These are phyloP conservation scores for Paspalum vaginatum DNA, from an alignment of 176 grass and related monocot species.

Conservation along the genomic window DNA sequence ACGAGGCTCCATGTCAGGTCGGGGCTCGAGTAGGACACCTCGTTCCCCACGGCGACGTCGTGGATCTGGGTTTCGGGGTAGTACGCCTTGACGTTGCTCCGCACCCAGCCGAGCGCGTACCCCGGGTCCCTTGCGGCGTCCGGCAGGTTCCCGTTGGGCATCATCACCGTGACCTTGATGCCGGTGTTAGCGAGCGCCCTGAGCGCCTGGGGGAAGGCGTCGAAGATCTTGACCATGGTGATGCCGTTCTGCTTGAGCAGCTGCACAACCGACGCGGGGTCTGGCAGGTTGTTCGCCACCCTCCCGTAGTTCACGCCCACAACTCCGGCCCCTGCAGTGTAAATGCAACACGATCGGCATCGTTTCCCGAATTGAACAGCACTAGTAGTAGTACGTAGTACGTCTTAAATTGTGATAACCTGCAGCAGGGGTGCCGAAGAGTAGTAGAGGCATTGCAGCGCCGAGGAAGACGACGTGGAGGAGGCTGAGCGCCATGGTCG, in stretches of 20 bases:
- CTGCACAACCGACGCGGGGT: slow-evolving; percentile 39
- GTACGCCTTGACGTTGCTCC: slow-evolving; percentile 45
- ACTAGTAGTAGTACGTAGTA: too few relatives aligned
- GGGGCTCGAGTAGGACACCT: too few relatives aligned
- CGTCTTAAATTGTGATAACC: slow-evolving; percentile 9
- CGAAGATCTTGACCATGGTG: slow-evolving; percentile 61
- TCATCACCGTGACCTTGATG: slow-evolving; percentile 57
- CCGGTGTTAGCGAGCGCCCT: slow-evolving; percentile 40
- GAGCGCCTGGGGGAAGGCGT: slow-evolving; percentile 46
- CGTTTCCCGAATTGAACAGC: neutral
- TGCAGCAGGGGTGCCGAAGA: neutral
- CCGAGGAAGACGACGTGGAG: neutral
- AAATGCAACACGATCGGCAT: too few relatives aligned
- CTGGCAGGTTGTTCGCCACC: slow-evolving; percentile 55
- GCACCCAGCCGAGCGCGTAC: too few relatives aligned
- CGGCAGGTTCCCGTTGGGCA: too few relatives aligned
- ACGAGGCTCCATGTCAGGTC: neutral
- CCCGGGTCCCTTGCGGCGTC: too few relatives aligned
- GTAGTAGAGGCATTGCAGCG: neutral
- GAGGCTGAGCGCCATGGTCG: neutral
- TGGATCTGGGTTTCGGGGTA: slow-evolving; percentile 50
- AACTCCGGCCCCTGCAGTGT: neutral
- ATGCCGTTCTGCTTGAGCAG: slow-evolving; percentile 59
- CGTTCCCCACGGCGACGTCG: slow-evolving; percentile 32
- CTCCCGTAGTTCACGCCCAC: slow-evolving; percentile 70